Evolutionary conservation across 1,139 yeast species (phyloP), one percentile per base, ranked within the genome.

Genomic region (Magnusiomyces fungicola): DNA sequence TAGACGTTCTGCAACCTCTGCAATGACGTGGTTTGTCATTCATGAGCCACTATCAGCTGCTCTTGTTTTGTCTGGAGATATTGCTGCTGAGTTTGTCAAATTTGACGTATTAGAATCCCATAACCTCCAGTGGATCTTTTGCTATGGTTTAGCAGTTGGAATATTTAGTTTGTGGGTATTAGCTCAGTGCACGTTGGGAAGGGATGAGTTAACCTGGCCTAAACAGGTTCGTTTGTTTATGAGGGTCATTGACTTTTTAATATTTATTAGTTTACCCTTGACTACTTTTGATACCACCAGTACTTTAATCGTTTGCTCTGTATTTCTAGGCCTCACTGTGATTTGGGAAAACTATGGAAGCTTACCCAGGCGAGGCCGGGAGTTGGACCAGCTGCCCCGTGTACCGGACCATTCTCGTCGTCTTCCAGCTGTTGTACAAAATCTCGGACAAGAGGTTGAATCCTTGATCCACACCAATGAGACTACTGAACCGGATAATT

Each of bases 61-160:
- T 10, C 46, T 62, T 19, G 54, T 62, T 42, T 67, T 80, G 50
- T 74, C 81, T 27, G 86, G 85, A 0, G 85, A 80, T 65, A 75
- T 84, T 7, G 82, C 80, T 7, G 81, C 80, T 2, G 81, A 77
- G 44, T 62, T 79, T 41, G 54, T 59, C 42, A 38, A 30, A 36
- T 33, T 30, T 16, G 29, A 30, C 12, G 21, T 30, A 14, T n/a
- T 42, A 10, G 37, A 42, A 23, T 9, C 6, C 30, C 47, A 50
- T 27, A 29, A 46, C n/a, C 44, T 46, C 14, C 49, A 44, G 14
- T 44, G 49, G 50, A 43, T 51, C 10, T 51, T 51, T 34, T 40
- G 51, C 32, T 47, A 42, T 2, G 45, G 47, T 19, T 37, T 51
- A 25, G 45, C 50, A 9, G 45, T 51, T 24, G 54, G 50, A 6